Base-by-base conservation (phyloP, 2,329 filamentous ascomycete species). In the Calonectria fujianensis region DNA sequence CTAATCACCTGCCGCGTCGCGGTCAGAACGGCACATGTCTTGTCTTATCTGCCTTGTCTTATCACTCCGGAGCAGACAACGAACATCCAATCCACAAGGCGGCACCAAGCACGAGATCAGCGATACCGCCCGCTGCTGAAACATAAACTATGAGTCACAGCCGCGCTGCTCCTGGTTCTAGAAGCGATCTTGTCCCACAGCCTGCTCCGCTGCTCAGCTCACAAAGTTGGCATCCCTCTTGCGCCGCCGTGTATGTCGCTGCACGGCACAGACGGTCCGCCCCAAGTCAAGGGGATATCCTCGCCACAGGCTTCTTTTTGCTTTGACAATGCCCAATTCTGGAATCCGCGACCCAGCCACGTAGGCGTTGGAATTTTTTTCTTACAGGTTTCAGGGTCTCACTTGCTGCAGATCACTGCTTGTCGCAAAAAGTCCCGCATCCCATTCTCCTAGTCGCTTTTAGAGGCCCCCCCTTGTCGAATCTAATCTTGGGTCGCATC, bases 141-240 rank as follows among this genome's bases (percentile, higher is more conserved):
- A 41, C 37, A 48, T 31, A 32, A 18, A 51, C 11, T 57, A 69
- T 73, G 71, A 73, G 50, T 73, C 71, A 73, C 71, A 69, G 39
- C 18, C 51, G 54, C 37, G 4, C 39, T 29, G 41, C 54, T 45
- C 65, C 16, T 64, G 57, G 48, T 73, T 73, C 71, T 73, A 57
- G 71, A 73, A 73, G 71, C 27, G 48, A 57, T 68, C 69, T 63
- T 32, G 71, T 73, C 57, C 37, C 65, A 69, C 71, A 52, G 37
- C 57, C 57, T 57, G 37, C 57, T 69, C 71, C 71, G 69, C 71
- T 51, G 16, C 18, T 39, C 37, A 52, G 48, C 59, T 59, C 69
- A 65, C 69, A 72, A 61, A 61, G 51, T 37, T 72, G 59, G 32
- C 16, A 57, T 39, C 20, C 20, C 45, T 52, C 69, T 51, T 51